Evolutionary conservation across 192 early-diverging fungal genomes (phyloP).

Genomic region (Rhizophagus sp.): DNA sequence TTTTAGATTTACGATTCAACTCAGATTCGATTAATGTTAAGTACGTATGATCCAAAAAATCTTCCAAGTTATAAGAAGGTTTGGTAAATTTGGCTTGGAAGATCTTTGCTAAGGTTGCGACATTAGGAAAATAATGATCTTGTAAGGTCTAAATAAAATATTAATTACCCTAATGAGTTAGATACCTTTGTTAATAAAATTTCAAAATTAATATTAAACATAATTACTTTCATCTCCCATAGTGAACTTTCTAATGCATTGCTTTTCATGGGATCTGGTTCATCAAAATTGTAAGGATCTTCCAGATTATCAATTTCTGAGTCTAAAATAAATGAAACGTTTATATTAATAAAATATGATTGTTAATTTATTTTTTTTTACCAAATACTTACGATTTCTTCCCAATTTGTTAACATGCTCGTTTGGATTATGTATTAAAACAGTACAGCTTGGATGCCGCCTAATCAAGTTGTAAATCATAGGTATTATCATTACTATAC

Average conservation of each 20-base stretch:
- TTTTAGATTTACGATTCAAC: constrained; percentile 45
- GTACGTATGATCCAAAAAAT: constrained; percentile 95
- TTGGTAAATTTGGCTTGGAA: constrained; percentile 90
- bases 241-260: constrained; percentile 82
- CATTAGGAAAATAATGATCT: constrained; percentile 85
- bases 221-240: constrained; percentile 77
- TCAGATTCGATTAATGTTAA: constrained; percentile 61
- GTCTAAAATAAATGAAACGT: background rate
- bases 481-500: constrained; percentile 82
- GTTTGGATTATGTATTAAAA: constrained; percentile 74
- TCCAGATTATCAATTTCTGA: background rate
- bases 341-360: background rate
- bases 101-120: constrained; percentile 80
- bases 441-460: constrained; percentile 87
- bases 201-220: background rate
- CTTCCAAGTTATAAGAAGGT: constrained; percentile 86
- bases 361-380: constrained; percentile 27
- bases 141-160: constrained; percentile 62
- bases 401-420: constrained; percentile 42
- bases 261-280: constrained; percentile 77
- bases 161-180: background rate
- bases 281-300: constrained; percentile 55
- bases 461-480: constrained; percentile 92
- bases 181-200: background rate
- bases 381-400: background rate